A percentile compares a stretch with the other conserved stretches of the same genome.
Conservation (phyloP, 495 filamentous ascomycete species). For the Aspergillus nanangensis region DNA sequence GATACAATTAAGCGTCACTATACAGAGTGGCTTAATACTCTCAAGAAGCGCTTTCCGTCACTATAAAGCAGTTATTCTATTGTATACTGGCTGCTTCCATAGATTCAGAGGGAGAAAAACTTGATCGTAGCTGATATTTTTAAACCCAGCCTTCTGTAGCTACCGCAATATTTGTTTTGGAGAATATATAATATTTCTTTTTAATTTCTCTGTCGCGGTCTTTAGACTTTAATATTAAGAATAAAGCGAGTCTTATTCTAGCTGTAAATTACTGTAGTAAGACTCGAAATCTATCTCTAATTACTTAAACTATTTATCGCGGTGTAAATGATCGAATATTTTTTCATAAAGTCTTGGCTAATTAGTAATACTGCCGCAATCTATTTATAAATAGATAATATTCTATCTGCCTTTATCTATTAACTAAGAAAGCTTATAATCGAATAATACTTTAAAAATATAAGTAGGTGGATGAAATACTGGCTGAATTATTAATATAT, state of each 20-base stretch:
- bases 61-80: background rate
- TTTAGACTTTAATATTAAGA: background rate
- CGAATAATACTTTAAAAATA: too few species aligned
- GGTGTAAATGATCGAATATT: background rate
- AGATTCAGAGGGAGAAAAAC: background rate
- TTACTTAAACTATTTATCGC: background rate
- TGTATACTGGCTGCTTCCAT: background rate
- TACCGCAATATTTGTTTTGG: background rate
- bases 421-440: too few species aligned
- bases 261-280: background rate
- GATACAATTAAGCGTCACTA: background rate
- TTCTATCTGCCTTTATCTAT: background rate
- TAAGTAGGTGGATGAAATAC: too few species aligned
- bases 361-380: background rate
- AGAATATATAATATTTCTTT: background rate
- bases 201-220: background rate
- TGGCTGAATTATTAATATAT: too few species aligned
- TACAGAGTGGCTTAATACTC: background rate
- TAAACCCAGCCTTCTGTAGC: background rate
- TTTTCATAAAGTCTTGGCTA: background rate
- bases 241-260: background rate
- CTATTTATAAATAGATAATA: background rate
- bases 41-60: background rate
- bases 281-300: background rate
- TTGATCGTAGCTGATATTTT: background rate